These are phyloP conservation scores for Metrosideros polymorpha DNA, from an alignment of 441 rosid species.

Conservation along the genomic window DNA sequence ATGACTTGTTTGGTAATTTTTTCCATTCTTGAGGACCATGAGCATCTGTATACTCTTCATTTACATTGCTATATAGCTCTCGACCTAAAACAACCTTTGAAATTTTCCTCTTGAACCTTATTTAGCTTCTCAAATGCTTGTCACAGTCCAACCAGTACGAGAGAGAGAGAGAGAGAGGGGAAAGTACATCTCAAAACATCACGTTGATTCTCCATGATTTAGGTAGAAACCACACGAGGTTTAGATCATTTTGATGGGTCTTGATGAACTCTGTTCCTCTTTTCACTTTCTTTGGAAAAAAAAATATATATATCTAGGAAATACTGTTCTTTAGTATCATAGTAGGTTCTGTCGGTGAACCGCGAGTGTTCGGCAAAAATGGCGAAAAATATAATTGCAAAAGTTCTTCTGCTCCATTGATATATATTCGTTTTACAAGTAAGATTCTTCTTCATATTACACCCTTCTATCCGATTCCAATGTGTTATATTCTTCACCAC, in stretches of 20 bases:
- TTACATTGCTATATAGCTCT: neutral
- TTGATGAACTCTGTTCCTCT: neutral
- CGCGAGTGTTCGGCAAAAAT: neutral
- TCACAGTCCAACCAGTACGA: neutral
- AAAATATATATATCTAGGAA: neutral
- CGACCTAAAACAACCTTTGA: neutral
- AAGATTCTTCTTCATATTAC: neutral
- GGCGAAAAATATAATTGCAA: neutral
- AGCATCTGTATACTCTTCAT: neutral
- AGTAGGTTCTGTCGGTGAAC: neutral
- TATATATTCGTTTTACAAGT: neutral
- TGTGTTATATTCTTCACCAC: neutral
- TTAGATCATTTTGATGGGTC: neutral
- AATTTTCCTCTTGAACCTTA: neutral
- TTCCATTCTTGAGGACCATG: neutral
- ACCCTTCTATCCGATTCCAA: neutral
- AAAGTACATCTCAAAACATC: neutral
- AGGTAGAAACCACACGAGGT: neutral
- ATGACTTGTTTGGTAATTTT: too few relatives aligned
- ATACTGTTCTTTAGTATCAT: neutral
- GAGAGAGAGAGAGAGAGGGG: neutral
- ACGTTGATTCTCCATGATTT: neutral
- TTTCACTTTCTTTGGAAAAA: neutral
- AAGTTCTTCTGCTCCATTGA: neutral
- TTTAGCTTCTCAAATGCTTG: neutral